phyloP scores from a whole-genome alignment of 2,329 filamentous ascomycete species.

The Decorospora gaudefroyi region DNA sequence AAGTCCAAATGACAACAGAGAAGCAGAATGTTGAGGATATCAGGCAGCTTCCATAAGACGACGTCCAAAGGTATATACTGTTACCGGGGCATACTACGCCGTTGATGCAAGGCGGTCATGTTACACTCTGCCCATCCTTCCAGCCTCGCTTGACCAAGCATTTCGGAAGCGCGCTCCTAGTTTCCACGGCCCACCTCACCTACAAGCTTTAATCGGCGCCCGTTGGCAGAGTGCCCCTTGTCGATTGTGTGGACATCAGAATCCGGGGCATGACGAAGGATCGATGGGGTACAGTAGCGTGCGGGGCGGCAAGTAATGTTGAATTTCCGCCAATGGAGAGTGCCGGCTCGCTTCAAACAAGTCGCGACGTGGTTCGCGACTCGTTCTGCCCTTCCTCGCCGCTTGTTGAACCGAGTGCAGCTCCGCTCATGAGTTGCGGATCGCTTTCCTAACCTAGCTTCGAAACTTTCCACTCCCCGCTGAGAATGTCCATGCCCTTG shows the following conservation, averaged over 20 bases:
- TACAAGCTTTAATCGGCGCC: slow-evolving; percentile 2
- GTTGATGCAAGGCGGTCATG: slow-evolving; percentile 18
- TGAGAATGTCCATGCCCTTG: slow-evolving; percentile 34
- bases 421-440: slow-evolving; percentile 2
- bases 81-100: slow-evolving; percentile 11
- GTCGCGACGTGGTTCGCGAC: slow-evolving; percentile 5
- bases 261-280: slow-evolving; percentile 21
- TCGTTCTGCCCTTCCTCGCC: too few species aligned
- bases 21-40: neutral
- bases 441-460: slow-evolving; percentile 29
- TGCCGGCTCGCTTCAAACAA: slow-evolving; percentile 4
- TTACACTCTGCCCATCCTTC: slow-evolving; percentile 5
- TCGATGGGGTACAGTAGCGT: slow-evolving; percentile 26
- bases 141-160: slow-evolving; percentile 14
- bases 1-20: neutral
- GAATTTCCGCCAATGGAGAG: slow-evolving; percentile 32
- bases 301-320: slow-evolving; percentile 21
- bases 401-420: slow-evolving; percentile 1
- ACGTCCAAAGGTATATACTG: slow-evolving; percentile 15
- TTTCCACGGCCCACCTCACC: slow-evolving; percentile 19
- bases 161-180: slow-evolving; percentile 33
- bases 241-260: slow-evolving; percentile 16
- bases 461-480: slow-evolving; percentile 45
- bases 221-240: slow-evolving; percentile 11
- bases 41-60: neutral